Evolutionary conservation across 805 yeast species (phyloP), one percentile per base, ranked within the genome.

Genomic region (Wickerhamiella sorbophila): DNA sequence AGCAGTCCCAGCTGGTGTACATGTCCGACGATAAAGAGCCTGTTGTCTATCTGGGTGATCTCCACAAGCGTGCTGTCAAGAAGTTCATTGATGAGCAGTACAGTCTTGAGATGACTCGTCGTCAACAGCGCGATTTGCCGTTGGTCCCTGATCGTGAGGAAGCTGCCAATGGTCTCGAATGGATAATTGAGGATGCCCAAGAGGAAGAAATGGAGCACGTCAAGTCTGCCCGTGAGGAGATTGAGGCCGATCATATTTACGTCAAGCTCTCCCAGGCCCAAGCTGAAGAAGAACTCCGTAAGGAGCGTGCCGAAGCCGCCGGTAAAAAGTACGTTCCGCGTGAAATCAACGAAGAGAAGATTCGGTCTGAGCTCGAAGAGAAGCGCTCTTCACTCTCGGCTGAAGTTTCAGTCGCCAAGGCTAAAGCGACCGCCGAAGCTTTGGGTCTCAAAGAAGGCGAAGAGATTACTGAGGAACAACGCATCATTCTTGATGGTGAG

Each of bases 401-500:
- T 21, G 18, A 6, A 4, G 39, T 14, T 3, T 22, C 33, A 20
- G 36, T 32, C 12, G 14, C 26, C 26, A 26, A 14, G 10, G 38
- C 20, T 29, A 15, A 15, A 4, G 31, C 22, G 2, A 43, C 33
- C 14, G 36, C 37, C 14, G 48, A 35, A 32, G 42, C 29, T 14
- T 42, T 34, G 21, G 95, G 85, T 72, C 94, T 85, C 75, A 12
- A 85, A 65, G 94, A 82, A 58, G 80, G 79, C 59, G 91, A 77
- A 44, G 75, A 79, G 39, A 67, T 70, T 39, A 72, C 71, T 27
- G 72, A 73, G 27, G 71, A 76, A 4, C 29, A 36, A 10, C 9
- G 20, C 20, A 18, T n/a, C 2, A 20, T 24, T 15, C n/a, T 31
- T 44, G 78, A 73, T 33, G 74, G 82, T 21, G 84, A 93, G 86